A percentile compares a stretch with the other conserved stretches of the same genome.
Conservation (phyloP, 257 asterid genomes). For the Solanum okadae region DNA sequence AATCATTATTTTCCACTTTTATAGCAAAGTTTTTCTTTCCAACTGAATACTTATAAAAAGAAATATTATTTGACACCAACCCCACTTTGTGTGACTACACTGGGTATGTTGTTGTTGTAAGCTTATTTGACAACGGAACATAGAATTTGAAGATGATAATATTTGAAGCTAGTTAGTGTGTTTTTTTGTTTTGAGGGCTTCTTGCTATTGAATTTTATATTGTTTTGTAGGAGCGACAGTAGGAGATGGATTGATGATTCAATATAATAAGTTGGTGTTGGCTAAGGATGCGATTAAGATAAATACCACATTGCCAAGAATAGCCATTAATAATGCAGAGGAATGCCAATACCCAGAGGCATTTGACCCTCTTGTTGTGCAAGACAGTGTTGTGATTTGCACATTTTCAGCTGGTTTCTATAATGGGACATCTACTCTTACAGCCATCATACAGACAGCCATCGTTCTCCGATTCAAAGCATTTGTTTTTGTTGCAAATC, state of each 20-base stretch:
- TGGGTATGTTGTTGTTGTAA: neutral
- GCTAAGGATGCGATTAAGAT: conserved; percentile 60
- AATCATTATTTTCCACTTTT: neutral
- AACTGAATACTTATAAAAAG: neutral
- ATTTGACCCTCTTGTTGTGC: conserved; percentile 42
- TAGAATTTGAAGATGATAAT: neutral
- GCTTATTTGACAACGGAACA: neutral
- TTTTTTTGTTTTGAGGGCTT: neutral
- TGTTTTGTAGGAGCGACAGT: conserved; percentile 44
- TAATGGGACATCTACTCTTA: conserved; percentile 52
- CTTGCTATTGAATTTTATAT: neutral
- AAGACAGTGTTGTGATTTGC: conserved; percentile 71
- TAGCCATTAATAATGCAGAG: conserved; percentile 40
- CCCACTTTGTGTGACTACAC: neutral
- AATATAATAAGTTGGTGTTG: conserved; percentile 50
- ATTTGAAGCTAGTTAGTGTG: neutral
- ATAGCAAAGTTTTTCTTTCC: neutral
- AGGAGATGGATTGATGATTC: conserved; percentile 46
- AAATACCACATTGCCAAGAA: conserved; percentile 40
- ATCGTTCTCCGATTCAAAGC: conserved; percentile 57
- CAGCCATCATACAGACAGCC: conserved; percentile 55
- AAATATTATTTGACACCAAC: neutral
- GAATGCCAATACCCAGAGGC: conserved; percentile 86
- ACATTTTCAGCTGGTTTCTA: conserved; percentile 71
- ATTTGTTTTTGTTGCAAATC: conserved; percentile 68